These are phyloP conservation scores for Cyberlindnera mississippiensis DNA, from an alignment of 805 yeast genomes.

Conservation along the genomic window DNA sequence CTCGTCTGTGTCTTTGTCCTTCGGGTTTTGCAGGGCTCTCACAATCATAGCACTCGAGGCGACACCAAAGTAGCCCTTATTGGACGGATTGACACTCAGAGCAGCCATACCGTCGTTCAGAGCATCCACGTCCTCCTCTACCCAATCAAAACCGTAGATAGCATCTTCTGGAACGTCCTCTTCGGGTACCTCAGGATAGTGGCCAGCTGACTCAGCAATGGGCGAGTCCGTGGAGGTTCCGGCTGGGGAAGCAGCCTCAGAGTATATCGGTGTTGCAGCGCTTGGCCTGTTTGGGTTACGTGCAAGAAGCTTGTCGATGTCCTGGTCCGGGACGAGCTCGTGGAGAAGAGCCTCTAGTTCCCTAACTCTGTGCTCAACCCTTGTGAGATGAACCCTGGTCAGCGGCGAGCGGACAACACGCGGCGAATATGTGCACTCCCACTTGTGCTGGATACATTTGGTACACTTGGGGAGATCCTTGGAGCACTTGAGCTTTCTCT, in stretches of 20 bases:
- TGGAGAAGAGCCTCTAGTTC: conserved; percentile 42
- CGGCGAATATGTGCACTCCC: conserved; percentile 80
- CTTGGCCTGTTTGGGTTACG: conserved; percentile 11
- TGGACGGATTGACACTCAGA: conserved; percentile 43
- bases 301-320: conserved; percentile 37
- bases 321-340: conserved; percentile 42
- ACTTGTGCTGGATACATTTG: conserved; percentile 65
- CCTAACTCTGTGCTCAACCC: conserved; percentile 58
- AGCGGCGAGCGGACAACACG: conserved; percentile 73
- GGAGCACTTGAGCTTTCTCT: conserved; percentile 75
- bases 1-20: conserved; percentile 23
- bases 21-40: conserved; percentile 40
- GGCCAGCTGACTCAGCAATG: conserved; percentile 7
- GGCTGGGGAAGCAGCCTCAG: conserved; percentile 3
- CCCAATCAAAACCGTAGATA: conserved; percentile 57
- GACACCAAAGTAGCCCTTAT: conserved; percentile 62
- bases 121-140: conserved; percentile 44
- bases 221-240: conserved; percentile 2
- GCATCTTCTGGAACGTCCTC: conserved; percentile 41
- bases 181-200: conserved; percentile 29
- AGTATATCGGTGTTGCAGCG: conserved; percentile 4
- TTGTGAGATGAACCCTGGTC: conserved; percentile 75
- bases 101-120: conserved; percentile 64
- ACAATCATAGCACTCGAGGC: conserved; percentile 57
- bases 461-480: conserved; percentile 73